Evolutionary conservation across 805 yeast species (phyloP), one percentile per base, ranked within the genome.

Genomic region (Barnettozyma botsteinii): DNA sequence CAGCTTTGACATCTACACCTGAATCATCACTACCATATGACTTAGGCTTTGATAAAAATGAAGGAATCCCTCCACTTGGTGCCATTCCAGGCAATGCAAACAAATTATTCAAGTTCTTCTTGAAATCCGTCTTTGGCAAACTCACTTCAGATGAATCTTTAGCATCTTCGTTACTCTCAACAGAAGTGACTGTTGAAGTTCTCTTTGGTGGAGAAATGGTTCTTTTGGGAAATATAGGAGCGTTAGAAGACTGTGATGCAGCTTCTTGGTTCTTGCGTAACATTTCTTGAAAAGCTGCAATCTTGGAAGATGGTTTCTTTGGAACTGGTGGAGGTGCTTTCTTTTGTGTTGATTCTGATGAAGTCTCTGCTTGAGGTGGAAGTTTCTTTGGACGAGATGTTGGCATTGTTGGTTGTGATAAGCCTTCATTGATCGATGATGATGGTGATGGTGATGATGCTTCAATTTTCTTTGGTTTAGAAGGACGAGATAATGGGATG

Each of bases 261-360:
- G 73, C 77, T 49, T 78, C 85, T 52, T 74, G 79, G 45, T 69
- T 72, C 45, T 69, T 67, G 36, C 73, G 74, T 40, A 84, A 66
- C 82, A 81, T 77, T 52, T 81, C 83, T 54, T 84, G 94, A 57
- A 84, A 84, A 0, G 88, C 88, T 1, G 89, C 88, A 44, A 84
- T 84, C 46, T 72, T 81, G 1, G 87, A 79, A 0, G 91, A 82
- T 14, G 86, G 78, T 50, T 84, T 84, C 52, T 82, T 82, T 4
- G 91, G 91, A 19, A 79, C 79, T 23, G 78, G 81, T 6, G 87
- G 87, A 12, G 86, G 75, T 2, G 67, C 65, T 31, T 51, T 55
- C 28, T 35, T 33, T 7, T 53, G 33, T 22, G 15, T 27, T 31
- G 27, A 4, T 8, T 31, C 20, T 14, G 42, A 19, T 21, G 35